A percentile compares a stretch with the other conserved stretches of the same genome.
Conservation (phyloP, 768 basidiomycete genomes). For the Boletus pseudopeckii region DNA sequence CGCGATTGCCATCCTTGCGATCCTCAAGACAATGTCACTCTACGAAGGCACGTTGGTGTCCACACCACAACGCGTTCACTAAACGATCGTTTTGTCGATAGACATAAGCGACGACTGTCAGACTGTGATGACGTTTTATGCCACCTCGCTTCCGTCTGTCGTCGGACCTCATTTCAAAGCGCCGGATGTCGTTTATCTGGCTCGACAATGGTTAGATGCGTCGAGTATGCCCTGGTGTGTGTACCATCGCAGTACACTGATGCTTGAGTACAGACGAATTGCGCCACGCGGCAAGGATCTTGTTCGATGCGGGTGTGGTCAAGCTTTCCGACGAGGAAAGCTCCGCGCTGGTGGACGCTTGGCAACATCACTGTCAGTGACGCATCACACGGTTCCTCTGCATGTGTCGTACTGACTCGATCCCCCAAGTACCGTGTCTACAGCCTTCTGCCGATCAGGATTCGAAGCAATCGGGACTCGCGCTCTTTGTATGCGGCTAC, state of each 20-base stretch:
- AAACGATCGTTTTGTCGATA: conserved; percentile 26
- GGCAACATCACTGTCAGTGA: conserved; percentile 60
- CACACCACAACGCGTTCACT: neutral
- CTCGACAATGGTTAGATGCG: conserved; percentile 70
- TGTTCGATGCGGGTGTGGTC: conserved; percentile 76
- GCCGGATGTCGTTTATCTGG: conserved; percentile 72
- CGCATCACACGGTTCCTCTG: neutral
- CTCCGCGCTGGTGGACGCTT: conserved; percentile 51
- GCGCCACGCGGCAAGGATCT: conserved; percentile 67
- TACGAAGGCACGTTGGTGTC: conserved; percentile 53
- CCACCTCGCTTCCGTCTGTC: conserved; percentile 59
- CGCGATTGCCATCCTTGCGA: conserved; percentile 59
- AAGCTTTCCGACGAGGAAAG: conserved; percentile 68
- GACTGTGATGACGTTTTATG: conserved; percentile 78
- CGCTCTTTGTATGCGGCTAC: conserved; percentile 79
- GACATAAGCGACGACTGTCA: conserved; percentile 68
- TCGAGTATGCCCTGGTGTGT: conserved; percentile 47
- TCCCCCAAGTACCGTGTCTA: conserved; percentile 51
- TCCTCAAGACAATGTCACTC: conserved; percentile 69
- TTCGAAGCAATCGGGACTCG: conserved; percentile 55
- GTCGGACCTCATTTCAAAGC: conserved; percentile 60
- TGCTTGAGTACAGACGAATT: conserved; percentile 53
- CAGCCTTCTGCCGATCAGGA: conserved; percentile 62
- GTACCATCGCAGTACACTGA: conserved; percentile 5
- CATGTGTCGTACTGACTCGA: conserved; percentile 8